Base-by-base conservation (phyloP, 345 rosid genomes). In the Streptanthus diversifolius region DNA sequence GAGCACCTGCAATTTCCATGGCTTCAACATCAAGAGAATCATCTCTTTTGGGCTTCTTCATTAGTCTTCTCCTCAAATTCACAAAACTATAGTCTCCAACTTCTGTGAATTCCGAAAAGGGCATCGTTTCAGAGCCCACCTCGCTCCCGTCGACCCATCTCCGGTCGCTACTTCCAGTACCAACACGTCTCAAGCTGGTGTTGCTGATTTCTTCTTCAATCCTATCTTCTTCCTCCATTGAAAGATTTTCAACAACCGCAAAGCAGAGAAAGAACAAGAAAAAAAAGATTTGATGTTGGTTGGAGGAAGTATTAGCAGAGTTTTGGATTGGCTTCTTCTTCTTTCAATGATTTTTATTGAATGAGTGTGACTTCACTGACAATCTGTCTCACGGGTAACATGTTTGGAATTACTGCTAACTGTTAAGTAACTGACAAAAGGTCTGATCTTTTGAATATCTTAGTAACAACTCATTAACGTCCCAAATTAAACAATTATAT, bases 1-100 rank as follows among this genome's bases (percentile, higher is more conserved):
- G 85, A 79, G 84, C 82, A 70, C 86, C 88, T 52, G 87, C 86
- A 78, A 93, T 77, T 73, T 88, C 97, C 99, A 95, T 89, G 52
- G 99, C 92, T 83, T 91, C 97, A 63, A 91, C 99, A 78, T 95
- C 97, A 56, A 95, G 83, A 78, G 96, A 91, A 77, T 95, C 89
- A 56, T 57, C 84, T 81, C 93, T 84, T 67, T 77, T 88, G 5
- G 88, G 85, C 74, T 80, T 95, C 85, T 86, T 91, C 71, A 77
- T 82, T 3, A 95, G 75, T 74, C 97, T 83, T 80, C 91, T 87
- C 80, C 96, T 88, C 77, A 90, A 7, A 39, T 85, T 78, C 32
- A 92, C 91, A 73, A 68, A 82, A 73, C 83, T 79, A 37, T 73
- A 80, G 11, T 77, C 78, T 35, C 63, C 41, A 51, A 51, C 32